Evolutionary conservation across 495 filamentous ascomycete species (phyloP).

Genomic region (Hypomontagnella submonticulosa): DNA sequence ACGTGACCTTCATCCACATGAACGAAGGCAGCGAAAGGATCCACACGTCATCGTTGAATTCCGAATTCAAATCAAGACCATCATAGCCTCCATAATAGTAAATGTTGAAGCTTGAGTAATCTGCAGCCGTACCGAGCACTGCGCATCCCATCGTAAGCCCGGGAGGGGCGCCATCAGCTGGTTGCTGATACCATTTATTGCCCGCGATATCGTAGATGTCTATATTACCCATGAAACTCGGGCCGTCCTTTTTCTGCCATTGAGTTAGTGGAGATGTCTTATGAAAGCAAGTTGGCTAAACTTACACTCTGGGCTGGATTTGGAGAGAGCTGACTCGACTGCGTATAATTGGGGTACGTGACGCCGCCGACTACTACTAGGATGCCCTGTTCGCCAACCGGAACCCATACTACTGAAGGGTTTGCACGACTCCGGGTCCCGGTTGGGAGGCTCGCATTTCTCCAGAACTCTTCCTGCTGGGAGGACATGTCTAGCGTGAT

Average conservation of each 20-base stretch:
- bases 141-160: constrained; percentile 71
- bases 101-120: constrained; percentile 73
- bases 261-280: constrained; percentile 23
- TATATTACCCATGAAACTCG: constrained; percentile 70
- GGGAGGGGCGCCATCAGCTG: constrained; percentile 66
- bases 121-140: constrained; percentile 68
- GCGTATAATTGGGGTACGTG: constrained; percentile 59
- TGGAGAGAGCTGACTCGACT: constrained; percentile 34
- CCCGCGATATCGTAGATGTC: constrained; percentile 74
- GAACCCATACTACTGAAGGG: constrained; percentile 76
- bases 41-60: constrained; percentile 73
- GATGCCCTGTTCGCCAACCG: constrained; percentile 69
- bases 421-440: constrained; percentile 65
- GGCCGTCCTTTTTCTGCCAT: constrained; percentile 57
- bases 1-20: constrained; percentile 73
- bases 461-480: constrained; percentile 63
- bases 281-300: neutral
- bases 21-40: constrained; percentile 80
- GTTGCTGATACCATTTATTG: constrained; percentile 70
- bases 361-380: constrained; percentile 77
- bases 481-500: constrained; percentile 69
- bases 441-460: constrained; percentile 64
- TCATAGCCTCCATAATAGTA: constrained; percentile 81
- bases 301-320: constrained; percentile 60
- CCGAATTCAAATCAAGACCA: constrained; percentile 52